Base-by-base conservation (phyloP, 768 basidiomycete species). In the Termitomyces sp. region DNA sequence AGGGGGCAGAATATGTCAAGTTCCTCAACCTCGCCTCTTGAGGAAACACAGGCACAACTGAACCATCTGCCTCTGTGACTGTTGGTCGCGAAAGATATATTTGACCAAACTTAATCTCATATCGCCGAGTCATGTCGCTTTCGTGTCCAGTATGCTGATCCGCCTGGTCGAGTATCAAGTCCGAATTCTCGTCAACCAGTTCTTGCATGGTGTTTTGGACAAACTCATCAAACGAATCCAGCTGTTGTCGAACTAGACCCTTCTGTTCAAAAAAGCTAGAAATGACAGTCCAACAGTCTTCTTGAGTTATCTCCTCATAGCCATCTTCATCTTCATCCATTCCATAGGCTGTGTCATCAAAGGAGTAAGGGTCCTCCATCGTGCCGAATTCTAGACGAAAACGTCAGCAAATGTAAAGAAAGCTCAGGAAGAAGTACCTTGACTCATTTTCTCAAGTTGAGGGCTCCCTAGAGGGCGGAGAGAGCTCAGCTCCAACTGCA, bases 141-240 rank as follows among this genome's bases (percentile, higher is more conserved):
- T 88, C 85, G 63, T 91, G 88, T 5, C 96, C 96, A 9, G 95
- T 91, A 71, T 97, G 94, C 74, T 99, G 97, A 71, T 93, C 89
- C 54, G 90, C 90, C 74, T 98, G 97, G 75, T 98, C 96, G 50
- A 99, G 79, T 64, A 96, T 95, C 68, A 99, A 85, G 67, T 93
- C 93, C n/a, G 88, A 77, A 64, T 93, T 93, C 76, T 99, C 97
- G 71, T 98, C 97, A 23, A 99, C 95, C 28, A 99, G 82, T 71
- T 98, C 97, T 74, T 98, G 96, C 95, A 99, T 97, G 14, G 95
- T 98, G 67, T 98, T 98, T 70, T 98, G 94, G 36, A 99, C 93
- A 68, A 98, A 99, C 75, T 98, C 96, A 71, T 99, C 95, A 74
- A 96, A 99, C 12, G 93, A 95, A 76, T 96, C 95, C 56, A 98